These are phyloP conservation scores for Cadophora sp. DNA, from an alignment of 2,329 filamentous ascomycete species.

Conservation along the genomic window DNA sequence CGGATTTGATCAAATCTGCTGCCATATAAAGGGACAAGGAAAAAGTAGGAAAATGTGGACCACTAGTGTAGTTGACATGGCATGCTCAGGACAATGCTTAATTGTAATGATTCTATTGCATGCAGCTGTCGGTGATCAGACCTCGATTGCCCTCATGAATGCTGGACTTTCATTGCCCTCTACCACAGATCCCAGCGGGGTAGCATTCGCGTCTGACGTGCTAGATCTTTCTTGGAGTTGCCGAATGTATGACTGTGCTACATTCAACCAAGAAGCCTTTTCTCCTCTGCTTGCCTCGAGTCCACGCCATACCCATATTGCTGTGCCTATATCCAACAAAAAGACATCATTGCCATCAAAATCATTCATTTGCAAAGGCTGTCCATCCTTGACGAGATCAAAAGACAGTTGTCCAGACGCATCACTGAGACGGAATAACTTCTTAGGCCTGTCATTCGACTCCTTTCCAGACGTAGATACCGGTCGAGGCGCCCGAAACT, in stretches of 20 bases:
- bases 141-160: slow-evolving; percentile 48
- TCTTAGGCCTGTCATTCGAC: slow-evolving; percentile 39
- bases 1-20: not conserved
- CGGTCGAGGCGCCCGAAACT: slow-evolving; percentile 52
- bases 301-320: slow-evolving; percentile 73
- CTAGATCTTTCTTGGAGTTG: slow-evolving; percentile 42
- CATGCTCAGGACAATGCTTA: not conserved
- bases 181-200: slow-evolving; percentile 61
- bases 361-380: slow-evolving; percentile 52
- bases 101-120: not conserved
- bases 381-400: slow-evolving; percentile 62
- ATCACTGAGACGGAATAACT: slow-evolving; percentile 69
- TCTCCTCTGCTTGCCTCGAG: slow-evolving; percentile 62
- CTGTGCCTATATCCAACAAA: slow-evolving; percentile 63
- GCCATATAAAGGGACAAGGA: not conserved
- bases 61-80: not conserved
- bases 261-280: slow-evolving; percentile 64
- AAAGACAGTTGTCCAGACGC: slow-evolving; percentile 63
- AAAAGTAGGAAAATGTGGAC: not conserved
- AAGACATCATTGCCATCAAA: slow-evolving; percentile 68
- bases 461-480: slow-evolving; percentile 42
- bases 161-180: slow-evolving; percentile 61
- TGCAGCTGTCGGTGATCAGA: not conserved
- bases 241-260: slow-evolving; percentile 60
- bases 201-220: slow-evolving; percentile 34